Conservation (phyloP, 202 grass and related monocot species). For the Saccharum hybrid region DNA sequence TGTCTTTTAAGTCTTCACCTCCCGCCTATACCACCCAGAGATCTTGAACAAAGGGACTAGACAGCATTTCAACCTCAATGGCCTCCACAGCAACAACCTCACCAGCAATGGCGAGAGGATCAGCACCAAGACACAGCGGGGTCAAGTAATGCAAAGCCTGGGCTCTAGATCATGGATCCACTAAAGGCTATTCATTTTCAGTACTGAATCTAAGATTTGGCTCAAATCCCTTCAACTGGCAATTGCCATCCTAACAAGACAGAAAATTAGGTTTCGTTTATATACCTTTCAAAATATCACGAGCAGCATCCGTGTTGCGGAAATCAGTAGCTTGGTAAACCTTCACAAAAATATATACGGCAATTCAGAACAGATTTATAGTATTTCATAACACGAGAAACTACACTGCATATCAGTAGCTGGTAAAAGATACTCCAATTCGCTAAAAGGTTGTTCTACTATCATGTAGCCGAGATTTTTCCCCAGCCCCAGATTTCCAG, state of each 20-base stretch:
- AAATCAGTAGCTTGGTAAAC: slow-evolving; percentile 52
- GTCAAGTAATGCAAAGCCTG: not conserved
- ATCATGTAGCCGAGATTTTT: not conserved
- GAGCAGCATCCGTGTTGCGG: slow-evolving; percentile 49
- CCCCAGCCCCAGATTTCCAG: not conserved
- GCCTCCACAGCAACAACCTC: not conserved
- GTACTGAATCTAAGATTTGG: not conserved
- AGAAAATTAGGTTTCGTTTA: slow-evolving; percentile 15
- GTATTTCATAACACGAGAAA: slow-evolving; percentile 3
- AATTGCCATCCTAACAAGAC: slow-evolving; percentile 11
- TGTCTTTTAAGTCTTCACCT: not conserved
- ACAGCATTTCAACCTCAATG: slow-evolving; percentile 11
- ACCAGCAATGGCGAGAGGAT: not conserved
- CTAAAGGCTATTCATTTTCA: slow-evolving; percentile 5
- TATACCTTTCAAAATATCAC: slow-evolving; percentile 62
- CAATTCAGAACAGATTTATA: slow-evolving; percentile 36
- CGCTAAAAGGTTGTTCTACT: slow-evolving; percentile 1
- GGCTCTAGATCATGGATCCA: not conserved
- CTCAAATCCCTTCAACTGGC: not conserved
- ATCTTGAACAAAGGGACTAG: not conserved
- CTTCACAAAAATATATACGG: slow-evolving; percentile 35
- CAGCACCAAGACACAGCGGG: not conserved
- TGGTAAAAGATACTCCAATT: slow-evolving; percentile 2
- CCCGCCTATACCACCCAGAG: not conserved
- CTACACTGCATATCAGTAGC: not conserved